Evolutionary conservation across 1,284 basidiomycete genomes (phyloP).

Genomic region (Apiotrichum brassicae): DNA sequence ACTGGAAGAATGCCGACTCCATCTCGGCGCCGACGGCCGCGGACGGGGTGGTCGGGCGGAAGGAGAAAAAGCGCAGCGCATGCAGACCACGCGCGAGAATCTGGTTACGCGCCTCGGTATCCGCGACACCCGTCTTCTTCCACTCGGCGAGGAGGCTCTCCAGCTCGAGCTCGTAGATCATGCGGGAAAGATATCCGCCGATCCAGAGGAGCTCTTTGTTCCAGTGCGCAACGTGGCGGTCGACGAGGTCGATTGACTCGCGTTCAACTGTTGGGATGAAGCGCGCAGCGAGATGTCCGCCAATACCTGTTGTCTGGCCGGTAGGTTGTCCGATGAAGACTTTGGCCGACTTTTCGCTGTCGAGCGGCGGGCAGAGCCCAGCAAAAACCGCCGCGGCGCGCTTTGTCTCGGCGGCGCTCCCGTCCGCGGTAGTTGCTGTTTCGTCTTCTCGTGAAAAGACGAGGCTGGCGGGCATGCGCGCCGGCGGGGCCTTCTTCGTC

Average conservation of each 20-base stretch:
- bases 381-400: slow-evolving; percentile 72
- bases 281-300: slow-evolving; percentile 81
- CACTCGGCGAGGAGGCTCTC: slow-evolving; percentile 43
- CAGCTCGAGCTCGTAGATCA: slow-evolving; percentile 83
- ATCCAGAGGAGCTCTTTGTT: slow-evolving; percentile 79
- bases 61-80: slow-evolving; percentile 82
- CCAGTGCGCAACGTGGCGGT: slow-evolving; percentile 47
- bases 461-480: slow-evolving; percentile 67
- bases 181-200: slow-evolving; percentile 68
- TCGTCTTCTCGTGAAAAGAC: slow-evolving; percentile 88
- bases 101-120: slow-evolving; percentile 57
- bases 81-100: slow-evolving; percentile 66
- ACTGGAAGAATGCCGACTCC: slow-evolving; percentile 75
- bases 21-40: slow-evolving; percentile 71
- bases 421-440: slow-evolving; percentile 58
- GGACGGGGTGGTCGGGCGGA: slow-evolving; percentile 79
- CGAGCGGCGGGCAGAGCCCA: slow-evolving; percentile 73
- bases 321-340: slow-evolving; percentile 46
- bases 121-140: slow-evolving; percentile 28
- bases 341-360: slow-evolving; percentile 50
- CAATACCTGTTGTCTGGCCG: slow-evolving; percentile 89
- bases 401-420: slow-evolving; percentile 57
- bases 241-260: slow-evolving; percentile 86
- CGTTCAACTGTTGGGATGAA: slow-evolving; percentile 98
- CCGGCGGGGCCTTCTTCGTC: slow-evolving; percentile 91